A percentile compares a stretch with the other conserved stretches of the same genome.
These are phyloP conservation scores for Entomophthora muscae DNA, from an alignment of 371 early-diverging fungal species.

Conservation along the genomic window DNA sequence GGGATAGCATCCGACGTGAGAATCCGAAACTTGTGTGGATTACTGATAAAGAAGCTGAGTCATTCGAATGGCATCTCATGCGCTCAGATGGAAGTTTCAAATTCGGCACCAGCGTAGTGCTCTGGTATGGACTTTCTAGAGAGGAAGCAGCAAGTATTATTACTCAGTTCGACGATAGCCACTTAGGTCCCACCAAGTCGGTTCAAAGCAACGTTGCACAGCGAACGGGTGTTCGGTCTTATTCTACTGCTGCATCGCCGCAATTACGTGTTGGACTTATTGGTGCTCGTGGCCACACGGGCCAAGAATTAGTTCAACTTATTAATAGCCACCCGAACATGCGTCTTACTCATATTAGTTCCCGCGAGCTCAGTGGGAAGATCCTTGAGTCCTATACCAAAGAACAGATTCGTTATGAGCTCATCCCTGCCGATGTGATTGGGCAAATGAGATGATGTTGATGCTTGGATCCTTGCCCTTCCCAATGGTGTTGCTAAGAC, in stretches of 20 bases:
- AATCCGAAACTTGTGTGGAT: slow-evolving; percentile 50
- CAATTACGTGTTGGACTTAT: slow-evolving; percentile 60
- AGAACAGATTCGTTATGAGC: slow-evolving; percentile 46
- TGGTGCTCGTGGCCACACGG: slow-evolving; percentile 93
- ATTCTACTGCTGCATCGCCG: not conserved
- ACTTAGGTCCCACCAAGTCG: not conserved
- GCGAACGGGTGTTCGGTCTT: not conserved
- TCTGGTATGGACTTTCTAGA: not conserved
- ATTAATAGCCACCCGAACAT: slow-evolving; percentile 70
- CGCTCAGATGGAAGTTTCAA: slow-evolving; percentile 52
- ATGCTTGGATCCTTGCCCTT: slow-evolving; percentile 88
- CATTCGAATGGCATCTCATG: slow-evolving; percentile 78
- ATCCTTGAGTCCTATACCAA: slow-evolving; percentile 58
- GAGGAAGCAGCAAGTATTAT: not conserved
- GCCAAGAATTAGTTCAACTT: slow-evolving; percentile 79
- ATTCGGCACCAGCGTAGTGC: not conserved
- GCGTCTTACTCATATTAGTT: slow-evolving; percentile 72
- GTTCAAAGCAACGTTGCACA: not conserved
- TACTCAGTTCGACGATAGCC: not conserved
- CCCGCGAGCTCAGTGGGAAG: slow-evolving; percentile 83
- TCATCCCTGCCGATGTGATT: slow-evolving; percentile 54
- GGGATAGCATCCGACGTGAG: slow-evolving; percentile 13
- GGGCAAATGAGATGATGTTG: slow-evolving; percentile 45
- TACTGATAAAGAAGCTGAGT: slow-evolving; percentile 30
- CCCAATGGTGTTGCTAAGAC: slow-evolving; percentile 86